Conservation (phyloP, 257 asterid species). For the Verbena officinalis region DNA sequence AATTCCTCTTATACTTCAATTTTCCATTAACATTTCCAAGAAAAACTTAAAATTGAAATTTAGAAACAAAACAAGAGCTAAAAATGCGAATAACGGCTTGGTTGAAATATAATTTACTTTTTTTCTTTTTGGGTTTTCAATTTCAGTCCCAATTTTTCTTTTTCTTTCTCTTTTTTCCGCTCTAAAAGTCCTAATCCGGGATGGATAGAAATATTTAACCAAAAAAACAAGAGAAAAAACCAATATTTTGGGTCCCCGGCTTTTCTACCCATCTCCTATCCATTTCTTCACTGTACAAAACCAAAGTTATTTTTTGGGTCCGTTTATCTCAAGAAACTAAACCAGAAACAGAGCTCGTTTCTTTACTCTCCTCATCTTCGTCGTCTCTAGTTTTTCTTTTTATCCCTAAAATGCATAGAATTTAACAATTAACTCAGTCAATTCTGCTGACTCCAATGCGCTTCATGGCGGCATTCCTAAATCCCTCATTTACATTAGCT, state of each 20-base stretch:
- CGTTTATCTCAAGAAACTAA: conserved; percentile 23
- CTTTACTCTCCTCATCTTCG: conserved; percentile 23
- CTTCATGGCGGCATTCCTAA: conserved; percentile 61
- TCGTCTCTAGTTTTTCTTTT: not conserved
- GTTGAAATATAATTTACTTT: conserved; percentile 25
- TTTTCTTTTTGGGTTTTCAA: not conserved
- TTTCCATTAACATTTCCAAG: not conserved
- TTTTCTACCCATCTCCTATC: conserved; percentile 16
- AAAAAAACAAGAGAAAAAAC: conserved; percentile 3
- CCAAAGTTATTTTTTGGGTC: conserved; percentile 35
- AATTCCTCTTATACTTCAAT: not conserved
- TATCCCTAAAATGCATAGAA: not conserved
- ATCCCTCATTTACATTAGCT: conserved; percentile 56
- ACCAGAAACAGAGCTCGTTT: conserved; percentile 56
- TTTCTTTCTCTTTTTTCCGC: not conserved
- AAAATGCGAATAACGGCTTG: not conserved
- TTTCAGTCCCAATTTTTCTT: not conserved
- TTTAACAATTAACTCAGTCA: conserved; percentile 34
- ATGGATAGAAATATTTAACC: not conserved
- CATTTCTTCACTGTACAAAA: conserved; percentile 43
- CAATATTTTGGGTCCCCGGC: not conserved
- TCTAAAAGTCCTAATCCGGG: conserved; percentile 4
- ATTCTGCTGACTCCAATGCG: conserved; percentile 63
- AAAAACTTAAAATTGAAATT: not conserved
- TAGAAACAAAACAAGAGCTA: not conserved